Conservation (phyloP, 805 yeast species). For the Starmerella roubikii region DNA sequence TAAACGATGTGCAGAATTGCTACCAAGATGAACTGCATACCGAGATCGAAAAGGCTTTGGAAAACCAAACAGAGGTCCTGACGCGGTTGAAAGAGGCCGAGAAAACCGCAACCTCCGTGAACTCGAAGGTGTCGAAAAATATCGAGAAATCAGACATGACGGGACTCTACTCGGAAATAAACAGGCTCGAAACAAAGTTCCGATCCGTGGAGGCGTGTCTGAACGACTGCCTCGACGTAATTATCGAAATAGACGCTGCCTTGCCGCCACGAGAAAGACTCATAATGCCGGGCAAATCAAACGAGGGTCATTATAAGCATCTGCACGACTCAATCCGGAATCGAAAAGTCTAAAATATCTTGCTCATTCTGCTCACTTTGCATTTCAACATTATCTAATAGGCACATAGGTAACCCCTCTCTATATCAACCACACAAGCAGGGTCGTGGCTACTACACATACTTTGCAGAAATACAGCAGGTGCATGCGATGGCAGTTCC, state of each 20-base stretch:
- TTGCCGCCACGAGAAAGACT: constrained; percentile 7
- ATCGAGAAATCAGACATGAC: neutral
- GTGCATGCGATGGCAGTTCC: too few species aligned
- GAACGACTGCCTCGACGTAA: constrained; percentile 3
- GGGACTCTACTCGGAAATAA: neutral
- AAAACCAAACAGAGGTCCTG: constrained; percentile 4
- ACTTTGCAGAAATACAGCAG: too few species aligned
- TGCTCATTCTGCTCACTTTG: too few species aligned
- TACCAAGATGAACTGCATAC: constrained; percentile 5
- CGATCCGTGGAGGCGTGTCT: constrained; percentile 1
- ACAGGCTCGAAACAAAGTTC: constrained; percentile 3
- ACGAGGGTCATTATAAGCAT: constrained; percentile 1
- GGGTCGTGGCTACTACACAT: too few species aligned
- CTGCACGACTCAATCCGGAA: neutral
- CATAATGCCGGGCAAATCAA: neutral
- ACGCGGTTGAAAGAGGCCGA: constrained; percentile 9
- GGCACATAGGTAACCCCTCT: too few species aligned
- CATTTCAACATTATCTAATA: too few species aligned
- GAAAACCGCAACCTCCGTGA: constrained; percentile 4
- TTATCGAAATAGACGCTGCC: constrained; percentile 2
- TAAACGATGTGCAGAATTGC: constrained; percentile 2
- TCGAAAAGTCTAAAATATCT: neutral
- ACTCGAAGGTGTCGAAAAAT: constrained; percentile 3
- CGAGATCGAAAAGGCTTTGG: constrained; percentile 4
- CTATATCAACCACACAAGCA: too few species aligned